These are phyloP conservation scores for Coemansia sp. DNA, from an alignment of 192 early-diverging fungal genomes.

Conservation along the genomic window DNA sequence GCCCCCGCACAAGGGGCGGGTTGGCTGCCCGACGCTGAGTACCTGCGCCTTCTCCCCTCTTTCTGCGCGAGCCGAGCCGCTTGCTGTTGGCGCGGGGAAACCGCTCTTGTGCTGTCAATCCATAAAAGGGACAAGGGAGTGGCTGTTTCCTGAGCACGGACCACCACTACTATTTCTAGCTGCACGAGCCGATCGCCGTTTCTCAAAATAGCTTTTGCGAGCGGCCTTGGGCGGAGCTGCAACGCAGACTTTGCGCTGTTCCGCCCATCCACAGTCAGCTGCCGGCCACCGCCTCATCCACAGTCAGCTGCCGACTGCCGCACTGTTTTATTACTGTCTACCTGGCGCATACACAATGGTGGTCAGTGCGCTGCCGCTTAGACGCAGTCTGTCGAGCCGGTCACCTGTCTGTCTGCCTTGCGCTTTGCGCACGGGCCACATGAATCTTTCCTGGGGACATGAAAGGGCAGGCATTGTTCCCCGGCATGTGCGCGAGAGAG, in stretches of 20 bases:
- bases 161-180: not conserved
- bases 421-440: slow-evolving; percentile 5
- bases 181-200: slow-evolving; percentile 7
- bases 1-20: slow-evolving; percentile 4
- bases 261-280: not conserved
- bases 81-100: slow-evolving; percentile 28
- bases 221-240: slow-evolving; percentile 1
- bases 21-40: not conserved
- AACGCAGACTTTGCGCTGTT: not conserved
- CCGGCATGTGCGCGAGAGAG: not conserved
- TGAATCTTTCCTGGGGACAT: not conserved
- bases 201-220: slow-evolving; percentile 12
- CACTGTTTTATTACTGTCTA: not conserved
- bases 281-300: not conserved
- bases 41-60: slow-evolving; percentile 5
- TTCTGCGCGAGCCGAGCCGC: slow-evolving; percentile 8
- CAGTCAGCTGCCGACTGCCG: not conserved
- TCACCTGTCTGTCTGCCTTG: not conserved
- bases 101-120: not conserved
- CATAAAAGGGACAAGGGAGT: not conserved
- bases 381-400: not conserved
- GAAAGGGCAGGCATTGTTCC: not conserved
- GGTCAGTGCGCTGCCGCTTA: slow-evolving; percentile 6
- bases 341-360: not conserved
- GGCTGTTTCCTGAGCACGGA: slow-evolving; percentile 7